These are phyloP conservation scores for Fusarium dlaminii DNA, from an alignment of 2,329 filamentous ascomycete species.

Conservation along the genomic window DNA sequence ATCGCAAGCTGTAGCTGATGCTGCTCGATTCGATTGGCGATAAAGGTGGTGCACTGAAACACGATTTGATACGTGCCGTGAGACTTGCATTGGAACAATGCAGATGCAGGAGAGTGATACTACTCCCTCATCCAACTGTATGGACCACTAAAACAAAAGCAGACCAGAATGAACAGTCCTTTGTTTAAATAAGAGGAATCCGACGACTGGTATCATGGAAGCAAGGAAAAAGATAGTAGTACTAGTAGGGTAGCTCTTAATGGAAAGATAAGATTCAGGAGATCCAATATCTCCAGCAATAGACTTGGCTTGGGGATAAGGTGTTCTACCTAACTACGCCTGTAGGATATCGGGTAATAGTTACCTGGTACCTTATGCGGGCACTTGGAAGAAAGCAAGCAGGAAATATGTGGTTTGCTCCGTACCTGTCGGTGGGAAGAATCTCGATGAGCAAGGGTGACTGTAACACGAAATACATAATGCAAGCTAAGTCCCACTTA, in stretches of 20 bases:
- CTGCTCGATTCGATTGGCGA: neutral
- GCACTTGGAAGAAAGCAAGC: neutral
- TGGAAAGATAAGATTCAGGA: neutral
- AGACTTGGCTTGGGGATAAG: neutral
- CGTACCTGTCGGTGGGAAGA: neutral
- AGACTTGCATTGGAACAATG: constrained; percentile 7
- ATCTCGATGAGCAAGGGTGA: constrained; percentile 18
- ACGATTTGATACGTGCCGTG: constrained; percentile 17
- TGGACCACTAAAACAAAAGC: neutral
- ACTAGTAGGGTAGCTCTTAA: neutral
- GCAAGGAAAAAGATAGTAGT: neutral
- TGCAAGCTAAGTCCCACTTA: neutral
- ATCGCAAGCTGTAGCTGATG: neutral
- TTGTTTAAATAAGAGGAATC: neutral
- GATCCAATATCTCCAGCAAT: neutral
- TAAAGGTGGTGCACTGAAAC: constrained; percentile 21
- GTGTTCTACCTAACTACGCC: neutral
- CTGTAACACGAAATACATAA: neutral
- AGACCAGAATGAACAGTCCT: neutral
- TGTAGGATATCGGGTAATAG: neutral
- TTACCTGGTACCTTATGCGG: neutral
- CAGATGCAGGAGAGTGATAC: neutral
- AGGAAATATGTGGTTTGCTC: neutral
- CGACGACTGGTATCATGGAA: neutral
- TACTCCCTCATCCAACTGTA: neutral